Percentiles rank a stretch among this genome's conserved stretches.
These are phyloP conservation scores for Phaseolus coccineus DNA, from an alignment of 331 rosid species.

Conservation along the genomic window DNA sequence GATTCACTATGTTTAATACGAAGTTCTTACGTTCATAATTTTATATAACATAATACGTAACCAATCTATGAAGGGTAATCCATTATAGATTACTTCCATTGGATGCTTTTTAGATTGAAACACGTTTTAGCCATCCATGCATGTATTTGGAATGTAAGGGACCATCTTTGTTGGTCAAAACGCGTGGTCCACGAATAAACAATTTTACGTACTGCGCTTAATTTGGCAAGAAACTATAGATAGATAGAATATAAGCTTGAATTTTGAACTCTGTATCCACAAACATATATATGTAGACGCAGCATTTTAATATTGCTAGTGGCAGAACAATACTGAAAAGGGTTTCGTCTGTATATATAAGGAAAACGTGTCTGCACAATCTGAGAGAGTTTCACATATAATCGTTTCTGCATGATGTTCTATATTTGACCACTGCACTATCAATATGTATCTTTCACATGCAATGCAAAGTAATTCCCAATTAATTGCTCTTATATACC, in stretches of 20 bases:
- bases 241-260: not conserved
- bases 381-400: not conserved
- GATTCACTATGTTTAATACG: conserved; percentile 6
- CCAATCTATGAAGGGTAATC: not conserved
- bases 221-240: not conserved
- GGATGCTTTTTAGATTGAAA: not conserved
- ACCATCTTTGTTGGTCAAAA: not conserved
- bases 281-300: not conserved
- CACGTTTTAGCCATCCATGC: not conserved
- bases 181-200: conserved; percentile 24
- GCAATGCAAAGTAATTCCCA: not conserved
- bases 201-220: not conserved
- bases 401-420: not conserved
- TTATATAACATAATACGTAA: not conserved
- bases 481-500: too few species aligned
- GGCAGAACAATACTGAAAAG: not conserved
- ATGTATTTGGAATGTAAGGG: not conserved
- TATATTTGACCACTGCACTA: conserved; percentile 27
- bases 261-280: not conserved
- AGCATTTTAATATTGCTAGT: not conserved
- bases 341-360: not conserved
- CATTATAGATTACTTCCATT: conserved; percentile 1
- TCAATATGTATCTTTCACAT: conserved; percentile 6
- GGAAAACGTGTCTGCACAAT: conserved; percentile 11
- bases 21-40: not conserved